Evolutionary conservation across 148 eudicot genomes (phyloP).

Genomic region (Arctostaphylos glauca): DNA sequence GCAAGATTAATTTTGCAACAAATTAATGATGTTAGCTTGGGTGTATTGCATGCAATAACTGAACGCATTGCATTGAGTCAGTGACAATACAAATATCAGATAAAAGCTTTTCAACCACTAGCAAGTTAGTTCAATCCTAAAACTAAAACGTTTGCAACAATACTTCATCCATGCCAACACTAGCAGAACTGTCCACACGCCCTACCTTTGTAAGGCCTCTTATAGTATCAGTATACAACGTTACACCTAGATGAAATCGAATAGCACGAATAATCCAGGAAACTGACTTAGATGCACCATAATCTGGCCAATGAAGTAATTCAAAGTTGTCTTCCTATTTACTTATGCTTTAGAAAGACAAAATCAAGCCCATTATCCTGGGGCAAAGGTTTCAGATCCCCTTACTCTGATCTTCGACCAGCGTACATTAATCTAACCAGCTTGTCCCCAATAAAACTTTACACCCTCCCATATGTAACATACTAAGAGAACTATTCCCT

Average conservation of each 20-base stretch:
- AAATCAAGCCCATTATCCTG: neutral
- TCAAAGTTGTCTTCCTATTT: neutral
- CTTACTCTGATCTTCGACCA: neutral
- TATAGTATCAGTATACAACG: neutral
- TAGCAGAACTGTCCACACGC: neutral
- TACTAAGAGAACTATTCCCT: neutral
- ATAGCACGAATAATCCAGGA: neutral
- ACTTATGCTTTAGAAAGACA: neutral
- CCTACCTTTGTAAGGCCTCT: neutral
- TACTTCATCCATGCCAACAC: neutral
- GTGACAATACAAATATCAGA: neutral
- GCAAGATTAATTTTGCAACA: conserved; percentile 20
- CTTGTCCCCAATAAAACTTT: neutral
- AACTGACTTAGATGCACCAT: neutral
- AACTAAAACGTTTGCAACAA: neutral
- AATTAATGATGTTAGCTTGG: neutral
- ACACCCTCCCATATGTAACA: neutral
- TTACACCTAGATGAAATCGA: neutral
- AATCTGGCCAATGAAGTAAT: neutral
- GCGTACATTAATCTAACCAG: neutral
- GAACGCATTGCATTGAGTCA: neutral
- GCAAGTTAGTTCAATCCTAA: neutral
- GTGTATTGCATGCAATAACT: neutral
- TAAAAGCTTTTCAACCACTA: neutral
- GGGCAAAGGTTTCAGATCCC: neutral